phyloP scores from a whole-genome alignment of 768 basidiomycete species.

The Hygrocybe punicea region DNA sequence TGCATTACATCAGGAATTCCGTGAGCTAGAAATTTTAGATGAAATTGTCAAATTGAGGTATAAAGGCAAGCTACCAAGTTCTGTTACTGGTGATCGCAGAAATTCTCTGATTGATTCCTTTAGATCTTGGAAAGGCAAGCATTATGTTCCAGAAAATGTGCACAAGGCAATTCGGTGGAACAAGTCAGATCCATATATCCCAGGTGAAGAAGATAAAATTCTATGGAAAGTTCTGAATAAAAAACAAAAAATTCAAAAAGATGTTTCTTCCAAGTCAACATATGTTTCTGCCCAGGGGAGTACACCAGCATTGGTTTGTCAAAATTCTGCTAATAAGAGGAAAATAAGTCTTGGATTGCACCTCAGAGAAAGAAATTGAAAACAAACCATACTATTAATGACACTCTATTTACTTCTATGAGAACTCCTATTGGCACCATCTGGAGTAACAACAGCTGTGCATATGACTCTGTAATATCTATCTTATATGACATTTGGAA shows the following conservation, averaged over 20 bases:
- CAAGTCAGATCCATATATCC: neutral
- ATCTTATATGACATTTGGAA: neutral
- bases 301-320: no score
- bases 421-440: neutral
- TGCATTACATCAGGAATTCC: conserved; percentile 18
- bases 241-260: no score
- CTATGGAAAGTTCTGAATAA: no score
- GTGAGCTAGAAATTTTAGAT: conserved; percentile 20
- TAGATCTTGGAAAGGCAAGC: neutral
- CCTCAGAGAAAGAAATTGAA: no score
- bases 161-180: conserved; percentile 4
- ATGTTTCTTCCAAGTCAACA: no score
- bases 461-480: neutral
- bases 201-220: no score
- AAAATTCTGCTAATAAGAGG: no score
- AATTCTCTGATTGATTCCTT: neutral
- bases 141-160: conserved; percentile 7
- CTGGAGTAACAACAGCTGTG: conserved; percentile 3
- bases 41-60: conserved; percentile 19
- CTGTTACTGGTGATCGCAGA: conserved; percentile 1
- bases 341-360: no score
- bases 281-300: no score
- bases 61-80: conserved; percentile 2
- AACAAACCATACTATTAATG: no score
- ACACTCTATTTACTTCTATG: no score